Evolutionary conservation across 202 grass and related monocot genomes (phyloP), one percentile per base, ranked within the genome.

Genomic region (Cymbopogon flexuosus): DNA sequence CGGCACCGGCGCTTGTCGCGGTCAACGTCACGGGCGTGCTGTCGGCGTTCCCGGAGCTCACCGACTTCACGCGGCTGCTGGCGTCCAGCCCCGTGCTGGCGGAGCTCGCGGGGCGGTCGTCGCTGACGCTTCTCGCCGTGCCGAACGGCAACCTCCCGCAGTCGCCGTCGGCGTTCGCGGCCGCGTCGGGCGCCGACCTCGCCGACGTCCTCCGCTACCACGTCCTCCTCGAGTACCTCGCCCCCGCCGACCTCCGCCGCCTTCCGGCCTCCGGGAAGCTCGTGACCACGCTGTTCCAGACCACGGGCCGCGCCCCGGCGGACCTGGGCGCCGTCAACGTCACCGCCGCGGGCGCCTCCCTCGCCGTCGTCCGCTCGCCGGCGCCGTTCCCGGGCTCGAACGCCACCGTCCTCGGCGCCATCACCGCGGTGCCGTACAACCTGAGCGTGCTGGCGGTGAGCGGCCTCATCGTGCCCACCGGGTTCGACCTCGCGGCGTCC

Each of bases 191-290:
- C 10, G 86, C 87, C 65, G 92, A 94, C 84, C 49, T 95, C 65
- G 84, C 92, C 43, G 93, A 92, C 85, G 87, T 95, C 35, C 87
- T 95, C 30, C 93, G 89, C 36, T 95, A 95, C 87, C 93, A 95
- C 90, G 85, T 95, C 43, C 93, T 95, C 9, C 87, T 95, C 66
- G 93, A 95, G 82, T 95, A 92, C 85, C 87, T 95, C 37, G 43
- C 82, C 54, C 85, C 81, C 66, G 42, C 93, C 31, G 89, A 95
- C 62, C 84, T 95, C 76, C 87, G 74, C 70, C 89, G 86, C 51
- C 41, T 94, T 1, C 76, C 93, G 2, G 18, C 89, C 33, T 52
- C 81, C 45, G 89, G 93, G 11, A 88, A 88, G 84, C 93, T 92
- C 4, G 84, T 95, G 22, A 88, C 93, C 15, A 95, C 93, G 40